Percentiles rank a stretch among this genome's conserved stretches.
phyloP scores from a whole-genome alignment of 2,329 filamentous ascomycete genomes.

The Penicillium sp. region DNA sequence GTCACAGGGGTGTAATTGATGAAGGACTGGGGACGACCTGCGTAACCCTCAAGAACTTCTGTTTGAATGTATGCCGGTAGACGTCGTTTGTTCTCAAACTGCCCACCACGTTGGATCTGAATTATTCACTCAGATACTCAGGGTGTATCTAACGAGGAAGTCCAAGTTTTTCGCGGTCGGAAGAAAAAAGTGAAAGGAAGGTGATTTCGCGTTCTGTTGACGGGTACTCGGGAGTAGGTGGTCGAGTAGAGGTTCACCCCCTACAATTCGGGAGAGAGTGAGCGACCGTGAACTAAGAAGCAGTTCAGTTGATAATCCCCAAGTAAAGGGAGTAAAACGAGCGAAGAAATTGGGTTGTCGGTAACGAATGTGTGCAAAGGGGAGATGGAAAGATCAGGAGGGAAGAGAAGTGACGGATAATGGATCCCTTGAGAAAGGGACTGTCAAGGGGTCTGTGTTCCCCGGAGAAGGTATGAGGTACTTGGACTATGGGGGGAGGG shows the following conservation, averaged over 20 bases:
- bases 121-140: background rate
- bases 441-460: conserved; percentile 20
- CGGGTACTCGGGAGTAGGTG: background rate
- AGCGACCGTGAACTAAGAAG: background rate
- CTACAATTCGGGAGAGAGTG: conserved; percentile 1
- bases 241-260: conserved; percentile 1
- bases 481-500: background rate
- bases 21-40: conserved; percentile 40
- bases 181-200: background rate
- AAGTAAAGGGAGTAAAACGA: conserved; percentile 1
- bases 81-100: conserved; percentile 2
- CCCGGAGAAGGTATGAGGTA: conserved; percentile 15
- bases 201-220: conserved; percentile 10
- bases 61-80: conserved; percentile 7
- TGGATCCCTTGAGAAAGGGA: conserved; percentile 15
- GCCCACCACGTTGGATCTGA: conserved; percentile 1
- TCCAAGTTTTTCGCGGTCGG: background rate
- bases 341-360: conserved; percentile 5
- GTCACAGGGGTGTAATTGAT: conserved; percentile 17
- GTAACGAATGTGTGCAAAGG: conserved; percentile 18
- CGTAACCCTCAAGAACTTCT: conserved; percentile 36
- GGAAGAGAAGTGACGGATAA: conserved; percentile 13
- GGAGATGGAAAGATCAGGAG: conserved; percentile 14
- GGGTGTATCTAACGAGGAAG: background rate
- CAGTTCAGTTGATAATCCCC: background rate